Evolutionary conservation across 805 yeast species (phyloP).

Genomic region (Candida ponderosae): DNA sequence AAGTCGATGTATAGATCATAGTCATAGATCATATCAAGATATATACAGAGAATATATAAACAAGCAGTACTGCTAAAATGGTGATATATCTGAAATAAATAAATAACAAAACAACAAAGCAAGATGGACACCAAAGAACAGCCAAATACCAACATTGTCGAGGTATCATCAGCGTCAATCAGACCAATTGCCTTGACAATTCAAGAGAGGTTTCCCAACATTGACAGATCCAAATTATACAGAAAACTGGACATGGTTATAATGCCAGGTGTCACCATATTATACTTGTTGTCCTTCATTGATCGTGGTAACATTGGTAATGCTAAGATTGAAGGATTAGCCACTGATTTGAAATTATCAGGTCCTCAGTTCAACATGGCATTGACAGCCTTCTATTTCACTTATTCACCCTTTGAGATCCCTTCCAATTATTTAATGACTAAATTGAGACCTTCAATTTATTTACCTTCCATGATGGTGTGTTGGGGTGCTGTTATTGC

Average conservation of each 20-base stretch:
- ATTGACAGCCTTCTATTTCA: conserved; percentile 36
- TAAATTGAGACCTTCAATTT: conserved; percentile 23
- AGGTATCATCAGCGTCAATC: too few relatives aligned
- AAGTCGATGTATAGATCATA: too few relatives aligned
- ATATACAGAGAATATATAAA: too few relatives aligned
- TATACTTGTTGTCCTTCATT: conserved; percentile 36
- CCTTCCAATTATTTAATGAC: conserved; percentile 27
- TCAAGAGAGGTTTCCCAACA: background rate
- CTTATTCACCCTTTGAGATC: conserved; percentile 29
- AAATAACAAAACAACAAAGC: too few relatives aligned
- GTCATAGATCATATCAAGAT: too few relatives aligned
- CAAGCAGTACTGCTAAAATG: too few relatives aligned
- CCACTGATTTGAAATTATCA: conserved; percentile 25
- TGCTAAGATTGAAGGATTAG: conserved; percentile 43
- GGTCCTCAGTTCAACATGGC: conserved; percentile 29
- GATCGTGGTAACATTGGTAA: conserved; percentile 52
- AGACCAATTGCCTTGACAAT: too few relatives aligned
- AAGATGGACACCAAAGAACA: too few relatives aligned
- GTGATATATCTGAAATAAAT: too few relatives aligned
- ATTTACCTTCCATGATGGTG: conserved; percentile 18
- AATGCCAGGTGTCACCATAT: conserved; percentile 30
- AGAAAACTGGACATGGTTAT: conserved; percentile 31
- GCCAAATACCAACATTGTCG: too few relatives aligned
- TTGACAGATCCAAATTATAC: conserved; percentile 21
- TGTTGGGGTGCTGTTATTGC: conserved; percentile 28